Conservation (phyloP, 2,329 filamentous ascomycete species). For the Macrophomina pseudophaseolina region DNA sequence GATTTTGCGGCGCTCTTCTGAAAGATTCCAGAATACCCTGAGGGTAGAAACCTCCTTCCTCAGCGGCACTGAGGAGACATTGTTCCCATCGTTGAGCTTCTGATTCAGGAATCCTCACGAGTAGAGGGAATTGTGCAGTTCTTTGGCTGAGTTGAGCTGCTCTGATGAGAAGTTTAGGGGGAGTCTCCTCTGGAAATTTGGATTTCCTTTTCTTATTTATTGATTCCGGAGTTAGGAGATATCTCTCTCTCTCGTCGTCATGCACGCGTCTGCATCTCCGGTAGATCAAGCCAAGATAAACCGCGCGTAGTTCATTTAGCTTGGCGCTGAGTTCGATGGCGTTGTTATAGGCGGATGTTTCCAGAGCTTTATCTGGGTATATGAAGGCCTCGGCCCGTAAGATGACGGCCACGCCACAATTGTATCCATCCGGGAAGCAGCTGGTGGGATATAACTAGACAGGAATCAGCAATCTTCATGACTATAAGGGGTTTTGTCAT, state of each 20-base stretch:
- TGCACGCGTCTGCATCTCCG: background rate
- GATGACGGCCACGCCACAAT: background rate
- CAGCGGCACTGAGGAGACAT: background rate
- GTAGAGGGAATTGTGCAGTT: background rate
- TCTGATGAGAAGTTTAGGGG: background rate
- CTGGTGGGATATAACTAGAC: background rate
- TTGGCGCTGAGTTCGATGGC: background rate
- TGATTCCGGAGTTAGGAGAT: background rate
- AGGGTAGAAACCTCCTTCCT: background rate
- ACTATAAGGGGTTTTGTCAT: background rate
- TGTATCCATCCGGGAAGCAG: background rate
- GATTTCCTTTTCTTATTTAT: background rate
- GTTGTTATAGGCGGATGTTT: background rate
- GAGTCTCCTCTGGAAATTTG: background rate
- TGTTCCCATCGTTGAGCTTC: background rate
- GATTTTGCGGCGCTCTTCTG: background rate
- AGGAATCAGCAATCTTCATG: background rate
- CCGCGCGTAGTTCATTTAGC: background rate
- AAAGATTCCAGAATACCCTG: background rate
- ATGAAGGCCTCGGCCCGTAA: background rate
- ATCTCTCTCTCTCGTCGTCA: background rate
- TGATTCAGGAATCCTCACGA: background rate
- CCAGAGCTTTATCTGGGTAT: background rate
- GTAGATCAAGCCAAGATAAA: background rate
- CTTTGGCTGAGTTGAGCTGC: background rate